Evolutionary conservation across 2,329 filamentous ascomycete genomes (phyloP), one percentile per base, ranked within the genome.

Genomic region (Stachybotrys echinatus): DNA sequence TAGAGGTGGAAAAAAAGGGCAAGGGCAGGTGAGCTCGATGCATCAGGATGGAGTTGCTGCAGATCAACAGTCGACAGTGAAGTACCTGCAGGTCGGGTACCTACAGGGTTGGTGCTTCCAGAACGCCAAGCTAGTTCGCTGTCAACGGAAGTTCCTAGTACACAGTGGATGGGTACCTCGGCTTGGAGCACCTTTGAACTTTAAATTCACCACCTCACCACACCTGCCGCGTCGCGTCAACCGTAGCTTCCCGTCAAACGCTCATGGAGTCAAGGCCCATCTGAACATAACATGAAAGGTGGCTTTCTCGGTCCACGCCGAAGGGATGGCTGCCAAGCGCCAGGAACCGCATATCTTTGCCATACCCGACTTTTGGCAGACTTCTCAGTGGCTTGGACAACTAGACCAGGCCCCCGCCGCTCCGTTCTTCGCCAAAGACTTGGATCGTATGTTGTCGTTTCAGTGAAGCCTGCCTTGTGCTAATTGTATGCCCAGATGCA

Each of bases 311-410:
- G 2, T 10, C 14, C 27, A 34, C 14, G 27, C 10, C 14, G 27
- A 8, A 34, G 27, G 27, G 27, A 69, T 69, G 65, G 55, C 55
- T 52, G 51, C 70, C 52, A 64, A 74, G 48, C 65, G 74, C 52
- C 70, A 75, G 39, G 61, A 67, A 48, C 72, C 77, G 45, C 68
- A 85, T 60, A 75, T 84, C 27, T 89, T 89, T 61, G 76, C 78
- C 38, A 81, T 84, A 43, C 81, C 81, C 38, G 74, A 84, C 60
- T 76, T 87, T 53, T 82, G 78, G 76, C 72, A 71, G 49, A 68
- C 74, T 22, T 81, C 84, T 3, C 73, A 68, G 56, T 76, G 77
- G 65, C 65, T 79, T 37, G 65, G 73, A 6, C 53, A 62, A 64
- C 65, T 80, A 39, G 65, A 73, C 7, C 54, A 62, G 47, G 46